These are phyloP conservation scores for Candida loeiensis DNA, from an alignment of 805 yeast genomes.

Conservation along the genomic window DNA sequence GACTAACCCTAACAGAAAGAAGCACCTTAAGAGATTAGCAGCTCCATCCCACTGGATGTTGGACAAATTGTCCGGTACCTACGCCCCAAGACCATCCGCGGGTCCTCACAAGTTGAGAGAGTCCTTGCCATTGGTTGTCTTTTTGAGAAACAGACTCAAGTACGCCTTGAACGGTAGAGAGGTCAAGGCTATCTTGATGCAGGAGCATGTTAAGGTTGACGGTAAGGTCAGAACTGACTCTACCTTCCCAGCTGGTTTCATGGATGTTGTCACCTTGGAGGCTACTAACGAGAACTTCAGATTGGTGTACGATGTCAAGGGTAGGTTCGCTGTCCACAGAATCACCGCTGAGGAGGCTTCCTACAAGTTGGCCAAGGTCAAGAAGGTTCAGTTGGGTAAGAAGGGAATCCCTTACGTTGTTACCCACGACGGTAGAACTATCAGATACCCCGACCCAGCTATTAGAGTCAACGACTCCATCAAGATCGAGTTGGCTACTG, in stretches of 20 bases:
- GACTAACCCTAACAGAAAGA: slow-evolving; percentile 63
- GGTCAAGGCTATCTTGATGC: slow-evolving; percentile 34
- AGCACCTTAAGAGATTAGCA: slow-evolving; percentile 99
- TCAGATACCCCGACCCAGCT: slow-evolving; percentile 98
- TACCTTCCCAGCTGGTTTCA: slow-evolving; percentile 99
- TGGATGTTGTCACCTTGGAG: slow-evolving; percentile 96
- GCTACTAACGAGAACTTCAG: slow-evolving; percentile 99
- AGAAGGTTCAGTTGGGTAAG: slow-evolving; percentile 97
- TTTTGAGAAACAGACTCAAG: slow-evolving; percentile 35
- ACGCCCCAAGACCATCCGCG: slow-evolving; percentile 99
- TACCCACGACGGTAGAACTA: slow-evolving; percentile 99
- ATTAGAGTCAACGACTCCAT: slow-evolving; percentile 98
- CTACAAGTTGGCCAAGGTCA: slow-evolving; percentile 97
- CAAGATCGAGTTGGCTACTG: slow-evolving; percentile 92
- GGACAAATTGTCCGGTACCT: slow-evolving; percentile 99
- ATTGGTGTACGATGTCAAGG: slow-evolving; percentile 96
- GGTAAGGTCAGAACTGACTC: slow-evolving; percentile 34
- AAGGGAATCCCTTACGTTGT: slow-evolving; percentile 97
- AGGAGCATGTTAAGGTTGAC: slow-evolving; percentile 32
- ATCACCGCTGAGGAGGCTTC: slow-evolving; percentile 98
- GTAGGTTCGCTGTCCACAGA: slow-evolving; percentile 99
- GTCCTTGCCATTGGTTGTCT: slow-evolving; percentile 30
- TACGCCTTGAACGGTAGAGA: slow-evolving; percentile 34
- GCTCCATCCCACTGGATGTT: slow-evolving; percentile 99
- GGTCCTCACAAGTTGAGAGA: slow-evolving; percentile 66